Base-by-base conservation (phyloP, 768 basidiomycete genomes). In the Collybia mongolica region DNA sequence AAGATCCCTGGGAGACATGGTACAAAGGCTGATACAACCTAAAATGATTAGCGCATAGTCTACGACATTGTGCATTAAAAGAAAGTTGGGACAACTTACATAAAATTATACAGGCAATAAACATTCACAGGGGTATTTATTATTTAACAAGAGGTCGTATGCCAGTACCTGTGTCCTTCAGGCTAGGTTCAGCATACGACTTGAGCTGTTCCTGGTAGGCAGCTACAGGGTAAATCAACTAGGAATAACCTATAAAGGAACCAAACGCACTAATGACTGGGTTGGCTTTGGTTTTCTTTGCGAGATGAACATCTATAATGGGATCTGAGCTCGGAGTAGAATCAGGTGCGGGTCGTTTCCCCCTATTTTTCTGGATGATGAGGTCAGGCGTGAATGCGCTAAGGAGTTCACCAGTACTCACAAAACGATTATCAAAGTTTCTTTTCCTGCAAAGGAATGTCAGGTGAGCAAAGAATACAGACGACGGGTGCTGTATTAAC, bases 331-430 rank as follows among this genome's bases (percentile, higher is more conserved):
- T 41, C 39, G 47, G 44, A 53, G 57, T 51, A 60, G 55, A 28
- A 62, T 73, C 74, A 71, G 71, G 73, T 60, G 67, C 65, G 60
- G 69, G 70, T 60, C 80, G 80, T 71, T 82, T 82, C 65, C 81
- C 78, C 62, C 80, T 69, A 35, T 68, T 76, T 75, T 72, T 82
- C 80, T 82, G 55, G 12, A 19, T 14, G 28, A 20, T n/a, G 20
- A 38, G 17, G 22, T 43, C 18, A 49, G 39, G 14, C 9, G 11
- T 15, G 20, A 8, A 36, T 12, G 24, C 0, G 14, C 14, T 18
- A 12, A 26, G 32, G n/a, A 11, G 29, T 15, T 14, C 8, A 17
- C 22, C 9, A 17, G 17, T 26, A 44, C 60, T 60, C 18, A 60
- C 60, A 54, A 61, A 61, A 48, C 84, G 75, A 55, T 74, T 72